A percentile compares a stretch with the other conserved stretches of the same genome.
Evolutionary conservation across 73 alveolate genomes (phyloP).

Genomic region (Loxodes magnus): DNA sequence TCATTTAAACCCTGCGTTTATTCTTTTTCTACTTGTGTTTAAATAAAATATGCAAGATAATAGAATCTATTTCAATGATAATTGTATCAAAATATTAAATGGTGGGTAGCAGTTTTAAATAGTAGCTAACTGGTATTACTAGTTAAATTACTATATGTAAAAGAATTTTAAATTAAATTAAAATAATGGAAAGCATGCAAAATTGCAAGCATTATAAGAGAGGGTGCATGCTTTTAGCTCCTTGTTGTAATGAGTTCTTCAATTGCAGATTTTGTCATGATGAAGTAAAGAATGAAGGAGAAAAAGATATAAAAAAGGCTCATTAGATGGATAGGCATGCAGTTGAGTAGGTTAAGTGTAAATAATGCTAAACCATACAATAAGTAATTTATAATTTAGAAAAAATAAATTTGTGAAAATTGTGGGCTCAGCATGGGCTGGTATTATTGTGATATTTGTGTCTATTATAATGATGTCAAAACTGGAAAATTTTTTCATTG

Average conservation of each 20-base stretch:
- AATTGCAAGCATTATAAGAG: constrained; percentile 54
- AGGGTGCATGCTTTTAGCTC: constrained; percentile 41
- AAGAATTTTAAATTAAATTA: constrained; percentile 1
- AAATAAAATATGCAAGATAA: too few relatives aligned
- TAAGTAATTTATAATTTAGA: too few relatives aligned
- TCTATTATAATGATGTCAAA: constrained; percentile 37
- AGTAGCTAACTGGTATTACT: too few relatives aligned
- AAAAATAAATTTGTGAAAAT: constrained; percentile 24
- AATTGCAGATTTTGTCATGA: constrained; percentile 77
- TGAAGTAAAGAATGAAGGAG: constrained; percentile 38
- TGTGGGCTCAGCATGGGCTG: constrained; percentile 46
- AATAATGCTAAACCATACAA: constrained; percentile 25
- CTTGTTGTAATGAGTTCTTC: constrained; percentile 56
- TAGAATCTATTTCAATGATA: too few relatives aligned
- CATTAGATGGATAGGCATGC: constrained; percentile 52
- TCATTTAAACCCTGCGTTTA: too few relatives aligned
- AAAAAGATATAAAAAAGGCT: constrained; percentile 35
- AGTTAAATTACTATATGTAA: too few relatives aligned
- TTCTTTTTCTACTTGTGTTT: too few relatives aligned
- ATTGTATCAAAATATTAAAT: too few relatives aligned
- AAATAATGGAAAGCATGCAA: not conserved
- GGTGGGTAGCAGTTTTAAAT: too few relatives aligned
- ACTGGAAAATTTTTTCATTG: constrained; percentile 51
- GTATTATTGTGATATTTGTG: constrained; percentile 55
- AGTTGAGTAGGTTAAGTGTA: constrained; percentile 36